These are phyloP conservation scores for Eutrema yunnanense DNA, from an alignment of 345 rosid species.

Conservation along the genomic window DNA sequence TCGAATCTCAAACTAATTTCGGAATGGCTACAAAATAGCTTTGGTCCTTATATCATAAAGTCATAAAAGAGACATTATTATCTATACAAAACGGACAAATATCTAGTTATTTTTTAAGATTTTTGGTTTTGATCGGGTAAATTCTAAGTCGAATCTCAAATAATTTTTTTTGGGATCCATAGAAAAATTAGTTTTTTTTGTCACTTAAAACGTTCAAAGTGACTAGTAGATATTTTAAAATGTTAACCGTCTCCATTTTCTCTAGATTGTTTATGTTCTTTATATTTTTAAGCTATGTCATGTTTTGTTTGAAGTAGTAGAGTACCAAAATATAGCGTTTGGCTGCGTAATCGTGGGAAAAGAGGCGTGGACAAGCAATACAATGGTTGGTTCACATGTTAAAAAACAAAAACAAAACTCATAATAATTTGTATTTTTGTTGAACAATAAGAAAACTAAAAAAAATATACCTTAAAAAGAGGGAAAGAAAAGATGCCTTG, in stretches of 20 bases:
- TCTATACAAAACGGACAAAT: not conserved
- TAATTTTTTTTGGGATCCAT: not conserved
- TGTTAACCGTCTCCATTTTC: not conserved
- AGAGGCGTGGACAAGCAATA: slow-evolving; percentile 26
- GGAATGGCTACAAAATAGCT: not conserved
- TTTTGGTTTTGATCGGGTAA: not conserved
- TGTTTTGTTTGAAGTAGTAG: not conserved
- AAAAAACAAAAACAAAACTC: not conserved
- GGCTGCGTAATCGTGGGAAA: slow-evolving; percentile 12
- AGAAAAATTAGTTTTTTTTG: not conserved
- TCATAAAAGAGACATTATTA: slow-evolving; percentile 1
- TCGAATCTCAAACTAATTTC: not conserved
- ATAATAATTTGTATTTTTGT: not conserved
- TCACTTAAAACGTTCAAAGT: not conserved
- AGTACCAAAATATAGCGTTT: not conserved
- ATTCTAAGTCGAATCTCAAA: not conserved
- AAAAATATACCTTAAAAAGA: slow-evolving; percentile 17
- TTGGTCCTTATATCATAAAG: not conserved
- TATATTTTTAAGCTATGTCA: not conserved
- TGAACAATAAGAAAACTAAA: not conserved
- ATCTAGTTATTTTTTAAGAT: not conserved
- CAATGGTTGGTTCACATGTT: slow-evolving; percentile 37
- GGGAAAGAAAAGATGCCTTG: slow-evolving; percentile 44
- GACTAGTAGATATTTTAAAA: not conserved
- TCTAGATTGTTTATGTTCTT: not conserved